Conservation (phyloP, 345 rosid genomes). For the Acer campestre region DNA sequence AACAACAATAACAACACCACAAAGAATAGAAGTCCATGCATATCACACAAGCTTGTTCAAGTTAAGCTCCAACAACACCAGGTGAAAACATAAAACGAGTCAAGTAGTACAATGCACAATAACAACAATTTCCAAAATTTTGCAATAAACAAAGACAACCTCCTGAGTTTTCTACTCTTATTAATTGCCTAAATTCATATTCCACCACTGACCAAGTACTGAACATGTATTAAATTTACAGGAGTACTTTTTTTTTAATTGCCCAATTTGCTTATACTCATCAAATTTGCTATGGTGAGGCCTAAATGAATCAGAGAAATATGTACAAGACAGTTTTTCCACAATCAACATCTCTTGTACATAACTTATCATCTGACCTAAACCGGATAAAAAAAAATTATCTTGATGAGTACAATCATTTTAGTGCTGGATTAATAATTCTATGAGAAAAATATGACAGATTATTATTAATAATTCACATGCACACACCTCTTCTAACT, state of each 20-base stretch:
- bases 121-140: neutral
- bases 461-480: neutral
- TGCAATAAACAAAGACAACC: neutral
- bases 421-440: neutral
- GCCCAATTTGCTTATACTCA: neutral
- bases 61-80: neutral
- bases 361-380: neutral
- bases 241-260: neutral
- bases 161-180: constrained; percentile 1
- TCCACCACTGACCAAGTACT: neutral
- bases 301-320: constrained; percentile 3
- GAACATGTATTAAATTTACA: neutral
- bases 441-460: constrained; percentile 10
- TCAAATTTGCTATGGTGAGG: neutral
- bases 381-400: neutral
- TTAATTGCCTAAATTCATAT: neutral
- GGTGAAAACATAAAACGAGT: neutral
- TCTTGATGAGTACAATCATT: neutral
- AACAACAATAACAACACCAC: constrained; percentile 5
- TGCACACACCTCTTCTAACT: constrained; percentile 67
- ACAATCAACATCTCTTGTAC: neutral
- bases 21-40: neutral
- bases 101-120: neutral
- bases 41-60: neutral
- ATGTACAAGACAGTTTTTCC: neutral